Evolutionary conservation across 352 stramenopile genomes (phyloP), one percentile per base, ranked within the genome.

Genomic region (Globisporangium irregulare): DNA sequence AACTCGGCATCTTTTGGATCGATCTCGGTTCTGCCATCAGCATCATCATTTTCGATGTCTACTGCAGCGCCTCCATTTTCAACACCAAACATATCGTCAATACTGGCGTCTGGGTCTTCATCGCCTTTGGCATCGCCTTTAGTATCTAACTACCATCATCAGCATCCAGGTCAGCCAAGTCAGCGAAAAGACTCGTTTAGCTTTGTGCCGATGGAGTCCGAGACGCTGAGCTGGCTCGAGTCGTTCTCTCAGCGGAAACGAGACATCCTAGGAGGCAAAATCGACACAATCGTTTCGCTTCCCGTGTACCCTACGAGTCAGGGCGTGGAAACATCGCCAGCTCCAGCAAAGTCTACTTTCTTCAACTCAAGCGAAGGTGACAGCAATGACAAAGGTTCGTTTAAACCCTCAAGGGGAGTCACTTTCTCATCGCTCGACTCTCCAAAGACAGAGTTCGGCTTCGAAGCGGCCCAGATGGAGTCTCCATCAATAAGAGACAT

Each of bases 151-250:
- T 50, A 9, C 38, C 24, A 59, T 5, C 65, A 43, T 14, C 25
- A 46, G 27, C 27, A 46, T 14, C 15, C 34, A 9, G 25, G 15
- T 0, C 18, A 29, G 18, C 32, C 22, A 15, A 57, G 18, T 27
- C 20, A 60, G 12, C 66, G 66, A 12, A 64, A 64, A 20, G 56
- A 67, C 63, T 73, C 67, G 55, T 68, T 68, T 36, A 72, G 53
- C 25, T 27, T 55, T 7, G 48, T 70, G 2, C 53, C 53, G 29
- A 46, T 66, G 64, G 64, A 68, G 7, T 83, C 82, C 1, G 79
- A 90, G 46, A 73, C 82, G 10, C 82, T 88, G 68, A 82, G 65
- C 22, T 93, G 86, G 86, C 67, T 93, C 4, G 78, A 84, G 48
- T 66, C 72, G 0, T 93, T 90, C 68, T 77, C 76, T 27, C 79